Conservation (phyloP, 257 asterid species). For the Fraxinus excelsior region DNA sequence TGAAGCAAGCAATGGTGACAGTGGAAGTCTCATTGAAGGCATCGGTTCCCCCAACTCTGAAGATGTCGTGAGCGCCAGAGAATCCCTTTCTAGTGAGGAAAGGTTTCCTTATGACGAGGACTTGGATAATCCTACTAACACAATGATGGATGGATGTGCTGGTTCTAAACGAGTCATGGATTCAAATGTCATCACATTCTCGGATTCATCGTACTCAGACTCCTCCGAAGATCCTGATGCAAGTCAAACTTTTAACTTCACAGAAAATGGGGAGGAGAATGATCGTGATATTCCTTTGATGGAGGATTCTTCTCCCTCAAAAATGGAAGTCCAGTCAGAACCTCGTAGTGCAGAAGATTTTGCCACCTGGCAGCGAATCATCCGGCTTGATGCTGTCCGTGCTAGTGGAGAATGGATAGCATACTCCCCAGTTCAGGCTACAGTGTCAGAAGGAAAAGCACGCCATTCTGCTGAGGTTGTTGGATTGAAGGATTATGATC, state of each 20-base stretch:
- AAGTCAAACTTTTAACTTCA: slow-evolving; percentile 60
- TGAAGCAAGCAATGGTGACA: slow-evolving; percentile 40
- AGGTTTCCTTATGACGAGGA: slow-evolving; percentile 43
- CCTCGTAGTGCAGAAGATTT: slow-evolving; percentile 62
- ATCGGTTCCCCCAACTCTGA: slow-evolving; percentile 66
- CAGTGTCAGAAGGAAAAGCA: slow-evolving; percentile 58
- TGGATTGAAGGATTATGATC: slow-evolving; percentile 77
- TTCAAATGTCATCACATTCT: slow-evolving; percentile 46
- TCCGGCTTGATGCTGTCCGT: slow-evolving; percentile 86
- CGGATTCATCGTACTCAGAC: slow-evolving; percentile 72
- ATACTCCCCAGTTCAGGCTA: slow-evolving; percentile 57
- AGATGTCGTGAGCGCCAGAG: slow-evolving; percentile 75
- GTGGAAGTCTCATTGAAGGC: slow-evolving; percentile 46
- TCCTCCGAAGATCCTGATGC: slow-evolving; percentile 71
- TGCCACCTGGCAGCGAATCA: slow-evolving; percentile 81
- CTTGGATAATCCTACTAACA: slow-evolving; percentile 39
- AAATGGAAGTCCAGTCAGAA: slow-evolving; percentile 52
- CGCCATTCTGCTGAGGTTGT: slow-evolving; percentile 68
- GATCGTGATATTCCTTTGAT: slow-evolving; percentile 24
- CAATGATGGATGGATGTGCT: slow-evolving; percentile 37
- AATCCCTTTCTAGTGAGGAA: slow-evolving; percentile 84
- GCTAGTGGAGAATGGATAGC: slow-evolving; percentile 78
- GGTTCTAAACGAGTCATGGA: slow-evolving; percentile 48
- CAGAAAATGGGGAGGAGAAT: slow-evolving; percentile 53
- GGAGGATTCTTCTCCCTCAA: slow-evolving; percentile 45